Evolutionary conservation across 768 basidiomycete species (phyloP), one percentile per base, ranked within the genome.

Genomic region (Asterophora lycoperdoides): DNA sequence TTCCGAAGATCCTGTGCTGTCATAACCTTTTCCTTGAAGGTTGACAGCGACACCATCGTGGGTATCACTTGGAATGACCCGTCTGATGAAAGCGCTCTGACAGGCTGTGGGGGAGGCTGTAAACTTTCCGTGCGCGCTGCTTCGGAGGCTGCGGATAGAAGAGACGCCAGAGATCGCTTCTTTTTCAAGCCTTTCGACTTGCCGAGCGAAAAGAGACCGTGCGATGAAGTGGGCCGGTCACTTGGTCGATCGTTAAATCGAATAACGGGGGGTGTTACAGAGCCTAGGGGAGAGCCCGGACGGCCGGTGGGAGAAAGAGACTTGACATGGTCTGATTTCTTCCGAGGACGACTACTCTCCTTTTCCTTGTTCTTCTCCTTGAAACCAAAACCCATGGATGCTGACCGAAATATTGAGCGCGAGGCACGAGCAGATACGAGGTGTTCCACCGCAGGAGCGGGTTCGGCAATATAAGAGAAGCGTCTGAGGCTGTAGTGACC

Each of bases 401-500:
- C 56, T 36, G 68, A 56, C 53, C 65, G 61, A 34, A 61, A 60
- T 42, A 69, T 51, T 19, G 56, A 61, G 29, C 52, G 60, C 20
- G 53, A 54, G 9, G 30, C 30, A 41, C 49, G 56, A 35, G 46
- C 35, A 17, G 38, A 37, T 43, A 53, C 51, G 48, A 49, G 44
- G 32, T 37, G 35, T 39, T 55, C 44, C 41, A 60, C 55, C 2
- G 60, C 28, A 5, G 53, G 39, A 29, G 23, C 23, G 6, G 55
- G 38, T 4, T 67, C 63, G 9, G 62, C 48, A 34, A 64, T 56
- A 35, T 72, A 54, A 3, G 74, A 75, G 52, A 69, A 63, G 1
- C 73, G 72, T 35, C 69, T 67, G n/a, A 56, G 50, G 38, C 40
- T 39, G 51, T 75, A 74, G 49, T 74, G 72, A 35, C 68, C 64